phyloP scores from a whole-genome alignment of 495 filamentous ascomycete species.

The Lasiosphaeriaceae sp. region DNA sequence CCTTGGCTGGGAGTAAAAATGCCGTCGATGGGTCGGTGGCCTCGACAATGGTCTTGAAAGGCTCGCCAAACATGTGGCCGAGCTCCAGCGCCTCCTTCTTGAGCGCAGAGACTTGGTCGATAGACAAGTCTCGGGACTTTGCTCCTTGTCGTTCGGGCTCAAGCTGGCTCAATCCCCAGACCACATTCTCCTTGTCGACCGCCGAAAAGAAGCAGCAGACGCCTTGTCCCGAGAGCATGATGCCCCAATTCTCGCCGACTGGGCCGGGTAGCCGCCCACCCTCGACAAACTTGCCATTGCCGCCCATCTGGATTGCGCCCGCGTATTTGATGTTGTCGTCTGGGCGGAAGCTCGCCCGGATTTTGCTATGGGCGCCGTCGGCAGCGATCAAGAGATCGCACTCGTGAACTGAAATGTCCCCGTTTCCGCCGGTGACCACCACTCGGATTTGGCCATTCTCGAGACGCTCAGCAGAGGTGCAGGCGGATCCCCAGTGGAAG shows the following conservation, averaged over 20 bases:
- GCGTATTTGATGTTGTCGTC: conserved; percentile 30
- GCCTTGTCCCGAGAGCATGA: conserved; percentile 27
- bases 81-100: conserved; percentile 22
- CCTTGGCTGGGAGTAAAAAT: conserved; percentile 26
- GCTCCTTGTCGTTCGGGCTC: conserved; percentile 7
- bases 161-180: conserved; percentile 30
- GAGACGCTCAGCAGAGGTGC: conserved; percentile 16
- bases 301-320: conserved; percentile 29
- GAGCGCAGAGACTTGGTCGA: conserved; percentile 7
- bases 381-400: conserved; percentile 38
- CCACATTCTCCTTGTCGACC: conserved; percentile 26
- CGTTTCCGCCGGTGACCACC: conserved; percentile 8
- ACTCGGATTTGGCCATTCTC: conserved; percentile 5
- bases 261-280: conserved; percentile 24
- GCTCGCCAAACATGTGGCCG: conserved; percentile 26
- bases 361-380: conserved; percentile 37
- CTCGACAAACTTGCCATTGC: conserved; percentile 22
- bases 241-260: conserved; percentile 29
- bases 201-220: conserved; percentile 32
- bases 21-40: conserved; percentile 25
- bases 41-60: conserved; percentile 29
- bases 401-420: conserved; percentile 16
- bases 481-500: conserved; percentile 23
- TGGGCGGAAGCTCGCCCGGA: conserved; percentile 31
- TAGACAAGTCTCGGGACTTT: background rate